phyloP scores from a whole-genome alignment of 2,329 filamentous ascomycete genomes.

The Daldinia sp. region DNA sequence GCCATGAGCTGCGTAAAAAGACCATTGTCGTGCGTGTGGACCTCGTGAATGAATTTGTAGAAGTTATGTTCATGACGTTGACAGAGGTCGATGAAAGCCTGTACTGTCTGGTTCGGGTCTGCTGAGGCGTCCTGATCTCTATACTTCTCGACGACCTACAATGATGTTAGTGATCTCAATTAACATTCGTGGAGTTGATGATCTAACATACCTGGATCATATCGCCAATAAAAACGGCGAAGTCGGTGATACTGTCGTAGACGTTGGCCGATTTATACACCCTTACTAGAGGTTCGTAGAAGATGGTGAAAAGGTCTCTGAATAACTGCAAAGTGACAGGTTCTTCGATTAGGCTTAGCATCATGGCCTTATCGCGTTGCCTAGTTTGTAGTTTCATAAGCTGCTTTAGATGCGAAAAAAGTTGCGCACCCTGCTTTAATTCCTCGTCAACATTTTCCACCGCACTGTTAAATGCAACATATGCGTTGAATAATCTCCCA shows the following conservation, averaged over 20 bases:
- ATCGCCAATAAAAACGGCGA: conserved; percentile 91
- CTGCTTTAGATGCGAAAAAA: conserved; percentile 95
- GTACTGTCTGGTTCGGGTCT: conserved; percentile 97
- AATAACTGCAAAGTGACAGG: conserved; percentile 97
- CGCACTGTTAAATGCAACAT: conserved; percentile 93
- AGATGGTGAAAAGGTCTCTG: conserved; percentile 96
- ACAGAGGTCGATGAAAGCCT: conserved; percentile 97
- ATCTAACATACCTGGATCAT: conserved; percentile 73
- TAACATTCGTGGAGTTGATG: background rate
- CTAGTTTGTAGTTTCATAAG: conserved; percentile 90
- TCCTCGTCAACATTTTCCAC: conserved; percentile 91
- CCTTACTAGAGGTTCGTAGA: conserved; percentile 95
- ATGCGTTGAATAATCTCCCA: conserved; percentile 88
- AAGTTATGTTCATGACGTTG: conserved; percentile 95
- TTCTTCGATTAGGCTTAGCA: conserved; percentile 94
- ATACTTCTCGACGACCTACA: conserved; percentile 69
- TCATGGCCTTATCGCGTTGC: conserved; percentile 95
- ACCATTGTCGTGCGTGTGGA: conserved; percentile 95
- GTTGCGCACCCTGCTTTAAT: conserved; percentile 85
- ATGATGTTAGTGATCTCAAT: conserved; percentile 27
- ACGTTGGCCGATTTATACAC: conserved; percentile 99
- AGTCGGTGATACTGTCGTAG: conserved; percentile 96
- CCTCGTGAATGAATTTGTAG: conserved; percentile 99
- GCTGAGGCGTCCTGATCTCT: conserved; percentile 83
- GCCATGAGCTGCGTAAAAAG: conserved; percentile 96